A percentile compares a stretch with the other conserved stretches of the same genome.
Conservation (phyloP, 2,329 filamentous ascomycete genomes). For the Paecilomyces formosus region DNA sequence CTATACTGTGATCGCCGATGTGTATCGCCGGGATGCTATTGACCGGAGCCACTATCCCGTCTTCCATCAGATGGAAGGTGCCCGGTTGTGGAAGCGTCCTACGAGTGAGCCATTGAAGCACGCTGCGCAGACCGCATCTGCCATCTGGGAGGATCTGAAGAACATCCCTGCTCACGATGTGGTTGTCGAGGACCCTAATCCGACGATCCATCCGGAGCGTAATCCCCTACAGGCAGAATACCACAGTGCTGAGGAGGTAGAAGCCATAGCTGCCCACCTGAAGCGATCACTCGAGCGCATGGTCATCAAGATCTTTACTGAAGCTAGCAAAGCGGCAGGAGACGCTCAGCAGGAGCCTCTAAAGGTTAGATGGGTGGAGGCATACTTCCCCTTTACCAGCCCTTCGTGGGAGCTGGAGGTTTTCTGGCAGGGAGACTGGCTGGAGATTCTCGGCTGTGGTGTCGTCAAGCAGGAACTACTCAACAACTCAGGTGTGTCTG, state of each 20-base stretch:
- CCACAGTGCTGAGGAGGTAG: conserved; percentile 69
- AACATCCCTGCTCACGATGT: conserved; percentile 66
- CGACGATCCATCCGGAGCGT: conserved; percentile 64
- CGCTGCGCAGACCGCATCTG: conserved; percentile 41
- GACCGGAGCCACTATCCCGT: conserved; percentile 93
- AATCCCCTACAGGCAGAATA: conserved; percentile 73
- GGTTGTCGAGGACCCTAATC: conserved; percentile 75
- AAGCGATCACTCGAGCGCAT: conserved; percentile 85
- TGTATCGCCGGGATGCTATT: conserved; percentile 90
- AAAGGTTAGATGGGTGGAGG: conserved; percentile 87
- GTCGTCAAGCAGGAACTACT: conserved; percentile 79
- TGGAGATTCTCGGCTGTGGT: conserved; percentile 91
- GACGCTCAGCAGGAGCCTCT: conserved; percentile 60
- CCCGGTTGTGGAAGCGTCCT: conserved; percentile 74
- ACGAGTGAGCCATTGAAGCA: conserved; percentile 21
- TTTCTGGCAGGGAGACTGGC: conserved; percentile 89
- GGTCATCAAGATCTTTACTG: conserved; percentile 80
- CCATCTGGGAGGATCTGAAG: conserved; percentile 64
- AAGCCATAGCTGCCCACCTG: conserved; percentile 75
- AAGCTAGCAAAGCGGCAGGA: conserved; percentile 61
- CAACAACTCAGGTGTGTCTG: conserved; percentile 65
- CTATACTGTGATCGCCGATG: conserved; percentile 87
- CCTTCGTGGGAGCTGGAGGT: conserved; percentile 96
- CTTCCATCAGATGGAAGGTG: conserved; percentile 98
- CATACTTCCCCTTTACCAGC: conserved; percentile 94